Evolutionary conservation across 2,329 filamentous ascomycete genomes (phyloP), one percentile per base, ranked within the genome.

Genomic region (Cladophialophora chaetospira): DNA sequence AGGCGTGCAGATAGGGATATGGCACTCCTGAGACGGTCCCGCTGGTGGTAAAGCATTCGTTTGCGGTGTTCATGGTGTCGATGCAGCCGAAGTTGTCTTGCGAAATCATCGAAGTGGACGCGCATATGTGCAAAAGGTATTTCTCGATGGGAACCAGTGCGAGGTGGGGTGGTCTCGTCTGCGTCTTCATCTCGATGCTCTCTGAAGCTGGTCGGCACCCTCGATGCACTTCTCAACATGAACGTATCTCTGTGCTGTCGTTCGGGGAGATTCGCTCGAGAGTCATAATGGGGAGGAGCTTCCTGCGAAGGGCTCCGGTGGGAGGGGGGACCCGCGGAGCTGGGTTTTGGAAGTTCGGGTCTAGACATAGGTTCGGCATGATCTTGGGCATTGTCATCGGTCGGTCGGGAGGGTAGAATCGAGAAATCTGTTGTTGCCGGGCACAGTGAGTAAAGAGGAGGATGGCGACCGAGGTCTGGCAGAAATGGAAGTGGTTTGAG

Each of bases 21-120:
- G 26, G 74, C 75, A 25, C 74, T 69, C 59, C 73, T 75, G 54
- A 74, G 70, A 25, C 69, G 70, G 62, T 71, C 67, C 38, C 76
- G 67, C 53, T 72, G 74, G 31, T 70, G 68, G 62, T 73, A 70
- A 58, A 77, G 65, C 48, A 65, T 68, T 43, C 71, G 73, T 63
- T 71, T 71, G 56, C 73, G 73, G 62, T 68, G 63, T 53, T 73
- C 71, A 57, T 75, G 74, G 55, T 75, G 71, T 58, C 73, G 68
- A 56, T 71, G 74, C 36, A 75, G 70, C 35, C 73, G 72, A 60
- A 74, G 72, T 45, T 73, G 69, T 51, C 65, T 63, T 45, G 75
- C 74, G 67, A 78, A 74, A 48, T 77, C 73, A 60, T 75, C 72
- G 62, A 78, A 76, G 33, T 72, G 72, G 25, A 76, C 66, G 51